Evolutionary conservation across 2,329 filamentous ascomycete species (phyloP).

Genomic region (Penicillium glabrum): DNA sequence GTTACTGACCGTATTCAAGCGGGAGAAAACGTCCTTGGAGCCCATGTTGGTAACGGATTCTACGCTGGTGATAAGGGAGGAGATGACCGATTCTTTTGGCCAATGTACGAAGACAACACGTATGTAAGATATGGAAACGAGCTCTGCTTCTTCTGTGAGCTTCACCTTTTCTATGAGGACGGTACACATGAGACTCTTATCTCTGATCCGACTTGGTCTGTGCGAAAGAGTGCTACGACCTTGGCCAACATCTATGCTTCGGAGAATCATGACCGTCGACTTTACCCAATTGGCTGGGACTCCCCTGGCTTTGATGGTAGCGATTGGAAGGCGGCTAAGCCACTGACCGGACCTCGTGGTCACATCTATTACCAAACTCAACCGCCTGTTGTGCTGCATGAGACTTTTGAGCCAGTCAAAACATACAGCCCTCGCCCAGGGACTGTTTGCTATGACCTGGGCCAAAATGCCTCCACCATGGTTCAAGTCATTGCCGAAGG

Average conservation of each 20-base stretch:
- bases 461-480: constrained; percentile 24
- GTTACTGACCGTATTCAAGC: constrained; percentile 33
- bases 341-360: constrained; percentile 22
- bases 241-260: constrained; percentile 27
- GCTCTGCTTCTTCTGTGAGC: constrained; percentile 26
- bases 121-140: constrained; percentile 27
- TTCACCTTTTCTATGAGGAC: constrained; percentile 22
- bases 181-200: constrained; percentile 17
- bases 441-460: constrained; percentile 20
- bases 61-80: constrained; percentile 40
- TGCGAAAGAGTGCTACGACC: constrained; percentile 21
- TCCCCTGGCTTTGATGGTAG: constrained; percentile 10
- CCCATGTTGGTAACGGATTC: constrained; percentile 47
- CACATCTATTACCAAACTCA: constrained; percentile 23
- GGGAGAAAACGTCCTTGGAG: constrained; percentile 38
- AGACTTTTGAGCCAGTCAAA: constrained; percentile 19
- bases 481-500: constrained; percentile 17
- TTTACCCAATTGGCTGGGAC: constrained; percentile 23
- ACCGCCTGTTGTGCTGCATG: constrained; percentile 22
- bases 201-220: constrained; percentile 22
- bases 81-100: constrained; percentile 26
- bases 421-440: constrained; percentile 10
- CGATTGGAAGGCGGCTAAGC: constrained; percentile 18
- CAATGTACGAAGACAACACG: constrained; percentile 28
- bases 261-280: constrained; percentile 20